Conservation (phyloP, 2,329 filamentous ascomycete genomes). For the Thielaviopsis ethacetica region DNA sequence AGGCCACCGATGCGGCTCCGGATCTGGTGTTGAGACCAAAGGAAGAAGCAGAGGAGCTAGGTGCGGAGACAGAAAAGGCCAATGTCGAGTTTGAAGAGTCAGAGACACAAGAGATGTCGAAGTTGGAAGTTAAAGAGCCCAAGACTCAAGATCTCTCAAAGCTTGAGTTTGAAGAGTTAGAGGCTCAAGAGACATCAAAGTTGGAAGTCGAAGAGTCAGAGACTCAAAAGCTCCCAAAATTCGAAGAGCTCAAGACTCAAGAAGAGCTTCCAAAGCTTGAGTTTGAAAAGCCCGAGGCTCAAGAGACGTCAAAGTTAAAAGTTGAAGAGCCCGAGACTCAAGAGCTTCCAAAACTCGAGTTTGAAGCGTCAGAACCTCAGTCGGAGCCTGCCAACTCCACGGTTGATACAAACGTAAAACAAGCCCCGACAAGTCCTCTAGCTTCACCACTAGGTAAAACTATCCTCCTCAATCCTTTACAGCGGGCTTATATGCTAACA, state of each 20-base stretch:
- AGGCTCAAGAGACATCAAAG: not conserved
- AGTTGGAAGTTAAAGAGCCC: not conserved
- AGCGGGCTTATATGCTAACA: not conserved
- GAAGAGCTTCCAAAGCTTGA: not conserved
- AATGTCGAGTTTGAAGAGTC: not conserved
- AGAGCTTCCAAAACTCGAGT: not conserved
- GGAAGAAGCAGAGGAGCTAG: not conserved
- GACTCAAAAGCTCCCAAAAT: not conserved
- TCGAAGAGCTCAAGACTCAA: not conserved
- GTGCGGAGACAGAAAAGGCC: not conserved
- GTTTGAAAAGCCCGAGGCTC: not conserved
- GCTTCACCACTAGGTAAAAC: not conserved
- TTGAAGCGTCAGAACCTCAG: not conserved
- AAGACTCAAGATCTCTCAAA: not conserved
- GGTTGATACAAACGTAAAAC: not conserved
- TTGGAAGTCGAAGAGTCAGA: not conserved
- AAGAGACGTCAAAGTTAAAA: not conserved
- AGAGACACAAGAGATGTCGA: not conserved
- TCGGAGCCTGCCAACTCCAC: not conserved
- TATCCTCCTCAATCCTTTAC: not conserved
- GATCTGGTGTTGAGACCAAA: constrained; percentile 30
- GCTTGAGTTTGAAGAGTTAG: not conserved
- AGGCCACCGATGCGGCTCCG: constrained; percentile 34
- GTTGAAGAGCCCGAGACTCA: not conserved
- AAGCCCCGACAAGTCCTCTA: not conserved